phyloP scores from a whole-genome alignment of 1,284 basidiomycete genomes.

The Singerocomus inundabilis region DNA sequence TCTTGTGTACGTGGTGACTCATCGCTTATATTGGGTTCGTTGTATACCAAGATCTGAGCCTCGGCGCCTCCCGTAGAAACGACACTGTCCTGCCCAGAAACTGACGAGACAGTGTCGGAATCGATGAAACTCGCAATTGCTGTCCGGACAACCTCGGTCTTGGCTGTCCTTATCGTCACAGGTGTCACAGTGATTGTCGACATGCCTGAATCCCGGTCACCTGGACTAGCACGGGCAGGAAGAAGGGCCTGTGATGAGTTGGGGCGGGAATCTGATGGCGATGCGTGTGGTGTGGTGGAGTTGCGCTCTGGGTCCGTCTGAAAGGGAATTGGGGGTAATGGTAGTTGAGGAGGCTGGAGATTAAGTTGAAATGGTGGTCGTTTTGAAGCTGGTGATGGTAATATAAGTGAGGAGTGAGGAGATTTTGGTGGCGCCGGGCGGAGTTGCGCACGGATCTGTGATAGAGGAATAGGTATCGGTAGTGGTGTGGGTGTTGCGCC shows the following conservation, averaged over 20 bases:
- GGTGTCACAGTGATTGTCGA: slow-evolving; percentile 49
- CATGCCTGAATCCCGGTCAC: slow-evolving; percentile 49
- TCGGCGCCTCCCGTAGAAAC: slow-evolving; percentile 10
- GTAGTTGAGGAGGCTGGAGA: slow-evolving; percentile 8
- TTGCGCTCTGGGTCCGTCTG: neutral
- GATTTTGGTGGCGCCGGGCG: slow-evolving; percentile 29
- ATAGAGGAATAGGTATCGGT: slow-evolving; percentile 29
- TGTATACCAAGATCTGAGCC: neutral
- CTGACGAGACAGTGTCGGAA: slow-evolving; percentile 21
- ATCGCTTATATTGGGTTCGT: neutral
- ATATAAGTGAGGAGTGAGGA: slow-evolving; percentile 15
- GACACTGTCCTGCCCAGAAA: slow-evolving; percentile 17
- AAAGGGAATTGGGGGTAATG: slow-evolving; percentile 10
- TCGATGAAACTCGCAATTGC: slow-evolving; percentile 48
- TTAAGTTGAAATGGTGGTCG: slow-evolving; percentile 16
- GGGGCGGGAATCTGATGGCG: slow-evolving; percentile 9
- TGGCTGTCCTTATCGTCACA: slow-evolving; percentile 43
- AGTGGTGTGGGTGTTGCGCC: slow-evolving; percentile 18
- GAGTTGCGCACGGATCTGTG: slow-evolving; percentile 32
- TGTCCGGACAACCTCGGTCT: slow-evolving; percentile 39
- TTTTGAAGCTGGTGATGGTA: slow-evolving; percentile 24
- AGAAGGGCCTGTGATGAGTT: slow-evolving; percentile 21
- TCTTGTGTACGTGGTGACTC: slow-evolving; percentile 12
- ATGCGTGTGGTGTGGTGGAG: slow-evolving; percentile 2
- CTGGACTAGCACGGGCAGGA: slow-evolving; percentile 9